These are phyloP conservation scores for Microcyclosporella mali DNA, from an alignment of 2,329 filamentous ascomycete species.

Conservation along the genomic window DNA sequence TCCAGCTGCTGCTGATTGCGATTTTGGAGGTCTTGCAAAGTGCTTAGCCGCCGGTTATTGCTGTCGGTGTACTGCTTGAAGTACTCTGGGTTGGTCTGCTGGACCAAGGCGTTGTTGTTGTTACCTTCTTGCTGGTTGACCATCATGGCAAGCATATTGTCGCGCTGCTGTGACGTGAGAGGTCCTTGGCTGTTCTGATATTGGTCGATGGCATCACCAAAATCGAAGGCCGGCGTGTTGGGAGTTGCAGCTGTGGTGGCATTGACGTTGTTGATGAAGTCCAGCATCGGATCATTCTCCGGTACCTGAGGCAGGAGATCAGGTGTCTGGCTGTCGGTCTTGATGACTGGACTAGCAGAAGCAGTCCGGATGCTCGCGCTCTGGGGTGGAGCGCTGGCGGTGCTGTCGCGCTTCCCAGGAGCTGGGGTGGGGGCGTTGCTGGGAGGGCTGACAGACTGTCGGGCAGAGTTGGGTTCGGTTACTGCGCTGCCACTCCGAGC, in stretches of 20 bases:
- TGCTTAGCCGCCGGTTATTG: background rate
- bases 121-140: conserved; percentile 37
- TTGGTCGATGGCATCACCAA: conserved; percentile 42
- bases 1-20: background rate
- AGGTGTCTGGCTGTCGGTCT: conserved; percentile 37
- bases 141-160: conserved; percentile 44
- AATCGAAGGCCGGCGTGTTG: conserved; percentile 39
- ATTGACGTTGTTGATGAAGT: conserved; percentile 44
- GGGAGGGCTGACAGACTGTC: conserved; percentile 23
- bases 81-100: background rate
- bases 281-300: conserved; percentile 46
- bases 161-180: conserved; percentile 43
- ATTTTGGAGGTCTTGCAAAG: background rate
- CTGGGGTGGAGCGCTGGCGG: conserved; percentile 15
- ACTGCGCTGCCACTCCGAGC: conserved; percentile 21
- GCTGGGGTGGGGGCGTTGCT: conserved; percentile 12
- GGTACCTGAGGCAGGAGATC: conserved; percentile 30
- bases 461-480: conserved; percentile 24
- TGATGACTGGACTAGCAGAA: conserved; percentile 31
- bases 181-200: conserved; percentile 41
- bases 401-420: conserved; percentile 14
- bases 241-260: conserved; percentile 31
- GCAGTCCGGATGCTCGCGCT: conserved; percentile 5
- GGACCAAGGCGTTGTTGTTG: conserved; percentile 49
- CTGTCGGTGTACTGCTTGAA: background rate